Conservation (phyloP, 2,329 filamentous ascomycete genomes). For the Pochonia chlamydosporia region DNA sequence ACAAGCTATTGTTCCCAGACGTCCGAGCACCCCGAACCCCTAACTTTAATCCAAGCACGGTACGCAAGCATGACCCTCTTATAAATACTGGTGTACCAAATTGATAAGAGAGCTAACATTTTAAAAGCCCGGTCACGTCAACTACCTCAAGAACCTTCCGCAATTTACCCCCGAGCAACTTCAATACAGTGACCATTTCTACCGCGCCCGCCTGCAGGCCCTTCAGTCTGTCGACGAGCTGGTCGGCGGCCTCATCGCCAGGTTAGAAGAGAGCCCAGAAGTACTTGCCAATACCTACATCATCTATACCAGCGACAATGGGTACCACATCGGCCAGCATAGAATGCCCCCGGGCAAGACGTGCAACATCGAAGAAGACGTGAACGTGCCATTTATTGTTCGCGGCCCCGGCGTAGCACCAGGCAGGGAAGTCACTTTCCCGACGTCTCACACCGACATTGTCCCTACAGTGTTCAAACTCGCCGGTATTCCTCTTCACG, state of each 20-base stretch:
- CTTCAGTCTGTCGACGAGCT: constrained; percentile 52
- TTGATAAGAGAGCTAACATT: not conserved
- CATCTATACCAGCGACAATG: constrained; percentile 55
- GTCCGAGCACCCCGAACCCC: constrained; percentile 53
- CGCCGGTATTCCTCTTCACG: constrained; percentile 32
- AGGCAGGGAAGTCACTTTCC: constrained; percentile 31
- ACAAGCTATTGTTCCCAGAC: constrained; percentile 56
- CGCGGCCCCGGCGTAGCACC: constrained; percentile 47
- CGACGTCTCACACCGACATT: constrained; percentile 58
- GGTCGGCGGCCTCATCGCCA: constrained; percentile 38
- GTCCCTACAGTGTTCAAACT: constrained; percentile 52
- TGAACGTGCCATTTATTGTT: constrained; percentile 51
- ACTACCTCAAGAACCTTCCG: constrained; percentile 38
- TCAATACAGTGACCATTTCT: constrained; percentile 44
- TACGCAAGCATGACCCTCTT: constrained; percentile 19
- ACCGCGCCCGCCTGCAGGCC: constrained; percentile 43
- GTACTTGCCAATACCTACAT: constrained; percentile 58
- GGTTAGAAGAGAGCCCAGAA: constrained; percentile 41
- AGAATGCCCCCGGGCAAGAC: constrained; percentile 52
- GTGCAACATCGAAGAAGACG: constrained; percentile 53
- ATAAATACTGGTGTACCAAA: not conserved
- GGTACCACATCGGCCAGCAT: constrained; percentile 56
- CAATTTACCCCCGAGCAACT: constrained; percentile 35
- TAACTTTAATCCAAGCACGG: constrained; percentile 61
- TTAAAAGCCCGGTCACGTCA: constrained; percentile 28